These are phyloP conservation scores for Trichomonascus vanleenenianus DNA, from an alignment of 805 yeast species.

Conservation along the genomic window DNA sequence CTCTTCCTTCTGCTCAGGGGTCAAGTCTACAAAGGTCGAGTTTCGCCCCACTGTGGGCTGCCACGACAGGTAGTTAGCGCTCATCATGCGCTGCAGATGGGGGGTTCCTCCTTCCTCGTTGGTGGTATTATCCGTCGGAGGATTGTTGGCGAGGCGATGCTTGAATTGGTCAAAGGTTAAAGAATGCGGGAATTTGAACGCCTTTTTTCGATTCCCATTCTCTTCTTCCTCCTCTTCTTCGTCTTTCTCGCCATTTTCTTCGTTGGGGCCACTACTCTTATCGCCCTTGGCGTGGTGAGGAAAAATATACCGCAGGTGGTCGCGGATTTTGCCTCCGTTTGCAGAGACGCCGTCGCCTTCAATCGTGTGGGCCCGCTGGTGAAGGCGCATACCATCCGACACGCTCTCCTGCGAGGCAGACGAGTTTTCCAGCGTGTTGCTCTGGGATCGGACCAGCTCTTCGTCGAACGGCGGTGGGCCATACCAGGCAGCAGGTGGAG, in stretches of 20 bases:
- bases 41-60: slow-evolving; percentile 88
- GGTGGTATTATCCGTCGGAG: background rate
- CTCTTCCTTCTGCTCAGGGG: slow-evolving; percentile 83
- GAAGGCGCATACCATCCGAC: background rate
- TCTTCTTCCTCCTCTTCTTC: slow-evolving; percentile 4
- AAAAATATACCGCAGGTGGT: too few relatives aligned
- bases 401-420: background rate
- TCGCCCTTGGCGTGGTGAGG: background rate
- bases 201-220: background rate
- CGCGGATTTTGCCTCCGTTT: too few relatives aligned
- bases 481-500: too few relatives aligned
- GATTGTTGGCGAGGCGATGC: background rate
- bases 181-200: background rate
- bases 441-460: background rate
- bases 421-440: background rate
- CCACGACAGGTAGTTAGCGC: slow-evolving; percentile 66
- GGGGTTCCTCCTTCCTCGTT: background rate
- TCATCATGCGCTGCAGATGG: slow-evolving; percentile 20
- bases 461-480: too few relatives aligned
- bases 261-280: background rate
- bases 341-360: slow-evolving; percentile 5
- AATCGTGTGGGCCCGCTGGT: background rate
- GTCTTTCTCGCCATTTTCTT: background rate
- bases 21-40: slow-evolving; percentile 77
- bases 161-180: slow-evolving; percentile 1